Evolutionary conservation across 352 stramenopile genomes (phyloP), one percentile per base, ranked within the genome.

Genomic region (Sclerospora graminicola): DNA sequence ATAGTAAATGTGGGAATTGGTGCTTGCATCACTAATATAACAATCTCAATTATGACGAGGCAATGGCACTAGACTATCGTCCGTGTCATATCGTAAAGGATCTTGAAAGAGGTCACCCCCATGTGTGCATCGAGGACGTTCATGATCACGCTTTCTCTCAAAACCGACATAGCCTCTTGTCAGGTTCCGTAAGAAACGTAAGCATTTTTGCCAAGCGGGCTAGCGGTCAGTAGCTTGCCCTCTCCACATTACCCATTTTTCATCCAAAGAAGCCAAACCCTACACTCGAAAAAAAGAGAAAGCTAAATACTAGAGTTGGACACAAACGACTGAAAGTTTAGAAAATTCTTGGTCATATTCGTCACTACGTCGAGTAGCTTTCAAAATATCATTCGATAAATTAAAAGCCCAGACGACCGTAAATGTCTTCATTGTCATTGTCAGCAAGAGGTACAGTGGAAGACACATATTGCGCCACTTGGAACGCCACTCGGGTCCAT

Each of bases 281-380:
- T 6, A 82, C 69, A 52, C 73, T 84, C 37, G 39, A 41, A 84
- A 83, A 49, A 89, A 91, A 13, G 72, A 86, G 13, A 84, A 67
- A 7, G 76, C 72, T 36, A 76, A 91, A 60, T 91, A 91, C 44
- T 71, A 71, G 43, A 89, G 71, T 53, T 91, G 79, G 44, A 89
- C 74, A 48, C 64, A 71, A 33, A 89, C 74, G 26, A 76, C 73
- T 9, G 75, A 76, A 32, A 91, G 70, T 48, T 81, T 68, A 43
- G 68, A 85, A 45, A 91, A 86, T 43, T 89, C 77, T 38, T 88
- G 62, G 49, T 91, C 76, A 64, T 91, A 91, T 41, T 85, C 63
- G 48, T 91, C 76, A 21, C 76, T 76, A 32, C 71, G 65, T 27
- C 63, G 34, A n/a, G 61, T 55, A 10, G 74, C 74, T 51, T 86